phyloP scores from a whole-genome alignment of 129 eudicot species.

The Saussurea involucrata region DNA sequence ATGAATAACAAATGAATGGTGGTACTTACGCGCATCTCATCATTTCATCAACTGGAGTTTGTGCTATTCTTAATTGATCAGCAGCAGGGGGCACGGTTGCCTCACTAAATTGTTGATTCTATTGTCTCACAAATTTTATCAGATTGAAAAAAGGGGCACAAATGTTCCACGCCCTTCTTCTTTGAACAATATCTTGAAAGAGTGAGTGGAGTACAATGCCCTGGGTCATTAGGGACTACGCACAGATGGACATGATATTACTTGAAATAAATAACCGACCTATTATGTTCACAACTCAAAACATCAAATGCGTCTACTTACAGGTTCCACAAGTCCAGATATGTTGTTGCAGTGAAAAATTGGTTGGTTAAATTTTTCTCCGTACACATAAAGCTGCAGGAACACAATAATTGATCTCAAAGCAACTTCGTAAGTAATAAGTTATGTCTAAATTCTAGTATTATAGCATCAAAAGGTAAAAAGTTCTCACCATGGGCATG shows the following conservation, averaged over 20 bases:
- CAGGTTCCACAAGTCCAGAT: constrained; percentile 94
- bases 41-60: constrained; percentile 98
- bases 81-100: constrained; percentile 41
- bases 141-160: constrained; percentile 79
- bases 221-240: constrained; percentile 86
- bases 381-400: constrained; percentile 73
- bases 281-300: neutral
- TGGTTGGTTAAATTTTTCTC: constrained; percentile 90
- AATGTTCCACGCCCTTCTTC: constrained; percentile 99
- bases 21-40: constrained; percentile 92
- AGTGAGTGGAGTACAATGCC: constrained; percentile 83
- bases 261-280: neutral
- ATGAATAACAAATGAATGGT: neutral
- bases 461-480: neutral
- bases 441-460: neutral
- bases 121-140: constrained; percentile 65
- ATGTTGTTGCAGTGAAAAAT: constrained; percentile 90
- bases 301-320: constrained; percentile 35
- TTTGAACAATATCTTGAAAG: constrained; percentile 90
- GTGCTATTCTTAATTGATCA: constrained; percentile 86
- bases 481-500: constrained; percentile 73
- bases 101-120: constrained; percentile 45
- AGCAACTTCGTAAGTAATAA: neutral
- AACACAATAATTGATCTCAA: neutral
- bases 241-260: constrained; percentile 23